phyloP scores from a whole-genome alignment of 2,329 filamentous ascomycete genomes.

The Neonectria hederae region DNA sequence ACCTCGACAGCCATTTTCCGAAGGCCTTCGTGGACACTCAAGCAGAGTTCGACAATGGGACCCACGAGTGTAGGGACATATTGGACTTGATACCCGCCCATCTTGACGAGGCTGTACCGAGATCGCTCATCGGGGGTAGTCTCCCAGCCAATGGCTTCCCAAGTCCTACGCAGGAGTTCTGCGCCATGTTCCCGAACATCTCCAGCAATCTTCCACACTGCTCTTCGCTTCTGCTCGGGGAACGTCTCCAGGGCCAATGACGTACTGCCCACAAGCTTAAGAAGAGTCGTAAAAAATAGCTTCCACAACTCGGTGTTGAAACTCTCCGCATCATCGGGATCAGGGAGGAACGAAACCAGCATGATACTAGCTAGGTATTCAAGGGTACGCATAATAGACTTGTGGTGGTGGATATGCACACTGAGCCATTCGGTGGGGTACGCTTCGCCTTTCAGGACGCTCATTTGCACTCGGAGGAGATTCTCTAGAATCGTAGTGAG shows the following conservation, averaged over 20 bases:
- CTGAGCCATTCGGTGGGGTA: slow-evolving; percentile 93
- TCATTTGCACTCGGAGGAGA: slow-evolving; percentile 85
- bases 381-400: slow-evolving; percentile 85
- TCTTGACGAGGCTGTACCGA: slow-evolving; percentile 80
- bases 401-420: slow-evolving; percentile 91
- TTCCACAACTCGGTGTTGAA: slow-evolving; percentile 97
- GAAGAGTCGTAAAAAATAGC: slow-evolving; percentile 86
- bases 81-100: slow-evolving; percentile 98
- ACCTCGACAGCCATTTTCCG: slow-evolving; percentile 92
- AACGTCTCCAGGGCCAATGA: slow-evolving; percentile 93
- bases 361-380: slow-evolving; percentile 84
- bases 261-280: slow-evolving; percentile 89
- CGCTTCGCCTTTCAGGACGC: slow-evolving; percentile 86
- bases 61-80: slow-evolving; percentile 93
- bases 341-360: slow-evolving; percentile 83
- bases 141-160: slow-evolving; percentile 98
- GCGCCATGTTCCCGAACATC: slow-evolving; percentile 94
- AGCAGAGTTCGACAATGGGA: slow-evolving; percentile 90
- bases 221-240: slow-evolving; percentile 93
- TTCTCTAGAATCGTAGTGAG: slow-evolving; percentile 80
- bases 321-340: slow-evolving; percentile 88
- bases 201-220: slow-evolving; percentile 98
- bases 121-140: slow-evolving; percentile 80
- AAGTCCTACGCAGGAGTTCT: slow-evolving; percentile 82
- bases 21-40: slow-evolving; percentile 93